Base-by-base conservation (phyloP, 257 asterid genomes). In the Nicotiana undulata region DNA sequence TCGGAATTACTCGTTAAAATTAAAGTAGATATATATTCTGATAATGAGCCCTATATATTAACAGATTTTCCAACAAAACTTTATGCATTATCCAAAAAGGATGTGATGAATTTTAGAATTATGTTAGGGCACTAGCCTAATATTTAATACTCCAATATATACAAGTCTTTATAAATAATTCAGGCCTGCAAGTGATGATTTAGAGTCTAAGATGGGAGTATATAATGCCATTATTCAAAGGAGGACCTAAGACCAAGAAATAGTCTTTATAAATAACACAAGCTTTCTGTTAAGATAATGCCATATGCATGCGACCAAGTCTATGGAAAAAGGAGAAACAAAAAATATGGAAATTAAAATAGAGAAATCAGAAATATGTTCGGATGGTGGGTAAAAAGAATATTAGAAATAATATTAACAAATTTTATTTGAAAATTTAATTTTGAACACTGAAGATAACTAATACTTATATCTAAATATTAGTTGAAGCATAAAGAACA, bases 141-240 rank as follows among this genome's bases (percentile, higher is more conserved):
- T 68, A 40, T 68, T 68, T 51, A 51, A 51, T 59, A 59, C 0
- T 9, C 11, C 37, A 66, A 32, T 63, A 40, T 26, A 44, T 60
- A 74, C 29, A 76, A 26, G 61, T 74, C 53, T 60, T 31, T 59
- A 68, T 68, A 66, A 63, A 77, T 60, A 76, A 76, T 20, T 29
- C 59, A 46, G 82, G 85, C 83, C 85, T 84, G 85, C 85, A 70
- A 61, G 52, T 37, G 56, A 68, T 37, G 56, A 68, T 18, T 53
- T 9, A 3, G 32, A 63, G 46, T 18, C 17, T 3, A 18, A 51
- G 56, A n/a, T 34, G 26, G 26, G 55, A 18, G 22, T 12, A 44
- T 13, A 44, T 46, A 3, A 17, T 11, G 17, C 17, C 16, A 49
- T 11, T 49, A 46, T 22, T 72, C 37, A 72, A 46, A 44, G 24